A percentile compares a stretch with the other conserved stretches of the same genome.
Evolutionary conservation across 106 monocot genomes (phyloP).

Genomic region (Dendrobium chrysotoxum): DNA sequence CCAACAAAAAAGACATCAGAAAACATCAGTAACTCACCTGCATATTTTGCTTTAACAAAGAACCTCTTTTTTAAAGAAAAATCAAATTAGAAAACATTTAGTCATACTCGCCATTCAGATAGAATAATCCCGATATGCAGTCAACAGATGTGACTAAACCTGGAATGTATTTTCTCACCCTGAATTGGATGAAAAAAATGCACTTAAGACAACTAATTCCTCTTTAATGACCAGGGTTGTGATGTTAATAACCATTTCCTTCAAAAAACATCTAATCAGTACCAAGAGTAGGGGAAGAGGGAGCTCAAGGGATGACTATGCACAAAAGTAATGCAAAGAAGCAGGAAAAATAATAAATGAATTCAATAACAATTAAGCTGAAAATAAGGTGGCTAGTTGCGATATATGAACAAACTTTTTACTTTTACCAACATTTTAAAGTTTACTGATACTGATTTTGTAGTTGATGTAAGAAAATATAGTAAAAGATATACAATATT

Average conservation of each 20-base stretch:
- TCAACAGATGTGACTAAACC: background rate
- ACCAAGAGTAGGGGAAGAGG: background rate
- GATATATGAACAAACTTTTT: background rate
- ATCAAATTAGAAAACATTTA: background rate
- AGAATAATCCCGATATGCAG: background rate
- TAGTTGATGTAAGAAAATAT: background rate
- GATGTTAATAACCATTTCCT: background rate
- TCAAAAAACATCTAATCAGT: background rate
- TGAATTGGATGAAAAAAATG: background rate
- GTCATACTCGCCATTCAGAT: background rate
- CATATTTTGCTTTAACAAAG: too few species aligned
- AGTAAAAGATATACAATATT: background rate
- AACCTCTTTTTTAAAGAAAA: background rate
- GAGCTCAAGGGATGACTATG: background rate
- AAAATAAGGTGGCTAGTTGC: conserved; percentile 1
- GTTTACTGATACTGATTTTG: background rate
- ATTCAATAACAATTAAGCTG: background rate
- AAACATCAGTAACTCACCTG: too few species aligned
- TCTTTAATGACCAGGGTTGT: background rate
- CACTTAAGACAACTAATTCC: background rate
- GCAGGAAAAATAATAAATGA: background rate
- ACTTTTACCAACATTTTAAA: background rate
- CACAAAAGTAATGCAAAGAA: background rate
- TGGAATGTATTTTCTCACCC: background rate
- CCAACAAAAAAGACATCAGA: background rate